These are phyloP conservation scores for Beauveria medogensis DNA, from an alignment of 2,329 filamentous ascomycete genomes.

Conservation along the genomic window DNA sequence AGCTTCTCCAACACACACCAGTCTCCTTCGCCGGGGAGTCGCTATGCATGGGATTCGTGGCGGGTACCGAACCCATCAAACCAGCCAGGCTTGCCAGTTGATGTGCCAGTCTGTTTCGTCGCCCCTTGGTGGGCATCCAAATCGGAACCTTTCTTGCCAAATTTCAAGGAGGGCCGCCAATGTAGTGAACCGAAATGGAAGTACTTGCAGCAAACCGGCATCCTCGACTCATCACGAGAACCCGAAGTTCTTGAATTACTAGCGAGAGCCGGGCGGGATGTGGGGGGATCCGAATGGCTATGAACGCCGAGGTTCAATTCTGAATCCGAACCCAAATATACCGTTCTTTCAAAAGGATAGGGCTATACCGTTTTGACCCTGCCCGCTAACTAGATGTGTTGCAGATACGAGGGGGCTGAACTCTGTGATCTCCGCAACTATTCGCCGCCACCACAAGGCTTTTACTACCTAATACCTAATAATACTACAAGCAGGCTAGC, in stretches of 20 bases:
- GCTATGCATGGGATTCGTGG: conserved; percentile 11
- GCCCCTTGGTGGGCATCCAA: conserved; percentile 11
- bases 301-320: too few species aligned
- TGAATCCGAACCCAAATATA: too few species aligned
- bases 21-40: conserved; percentile 12
- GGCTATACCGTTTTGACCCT: too few species aligned
- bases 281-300: neutral
- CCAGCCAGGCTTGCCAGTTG: conserved; percentile 11
- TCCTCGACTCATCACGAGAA: too few species aligned
- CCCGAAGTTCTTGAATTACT: too few species aligned
- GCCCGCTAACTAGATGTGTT: neutral
- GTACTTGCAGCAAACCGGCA: too few species aligned
- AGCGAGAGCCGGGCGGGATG: neutral
- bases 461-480: too few species aligned
- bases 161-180: neutral
- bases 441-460: too few species aligned
- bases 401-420: neutral
- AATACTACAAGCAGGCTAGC: neutral
- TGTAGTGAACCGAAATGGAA: too few species aligned
- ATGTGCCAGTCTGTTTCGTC: conserved; percentile 10
- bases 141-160: conserved; percentile 12
- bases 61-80: conserved; percentile 11
- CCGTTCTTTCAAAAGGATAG: too few species aligned
- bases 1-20: conserved; percentile 8
- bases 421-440: neutral